Evolutionary conservation across 352 stramenopile species (phyloP).

Genomic region (Pythium sukuiense): DNA sequence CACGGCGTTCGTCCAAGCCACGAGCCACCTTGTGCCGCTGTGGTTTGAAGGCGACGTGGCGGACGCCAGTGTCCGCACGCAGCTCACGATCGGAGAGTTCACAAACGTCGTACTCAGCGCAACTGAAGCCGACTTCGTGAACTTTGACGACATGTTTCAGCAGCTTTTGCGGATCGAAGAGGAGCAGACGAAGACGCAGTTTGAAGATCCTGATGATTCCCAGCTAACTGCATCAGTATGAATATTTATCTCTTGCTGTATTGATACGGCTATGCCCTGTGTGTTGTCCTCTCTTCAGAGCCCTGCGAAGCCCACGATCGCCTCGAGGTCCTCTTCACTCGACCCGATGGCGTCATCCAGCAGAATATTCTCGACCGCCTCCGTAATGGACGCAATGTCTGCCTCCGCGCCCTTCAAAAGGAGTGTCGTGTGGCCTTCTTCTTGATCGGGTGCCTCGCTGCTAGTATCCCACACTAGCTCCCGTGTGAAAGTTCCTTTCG

Average conservation of each 20-base stretch:
- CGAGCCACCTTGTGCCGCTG: conserved; percentile 6
- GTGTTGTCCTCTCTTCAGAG: too few species aligned
- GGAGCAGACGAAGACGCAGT: too few species aligned
- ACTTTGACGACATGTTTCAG: too few species aligned
- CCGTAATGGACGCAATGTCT: conserved; percentile 21
- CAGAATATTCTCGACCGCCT: conserved; percentile 24
- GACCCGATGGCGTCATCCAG: conserved; percentile 22
- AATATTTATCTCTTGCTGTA: too few species aligned
- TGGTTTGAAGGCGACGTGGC: neutral
- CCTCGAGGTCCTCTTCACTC: conserved; percentile 6
- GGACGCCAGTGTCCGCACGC: neutral
- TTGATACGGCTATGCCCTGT: too few species aligned
- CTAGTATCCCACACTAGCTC: neutral
- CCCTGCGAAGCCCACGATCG: conserved; percentile 6
- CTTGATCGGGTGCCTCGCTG: too few species aligned
- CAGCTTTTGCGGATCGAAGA: too few species aligned
- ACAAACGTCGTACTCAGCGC: conserved; percentile 2
- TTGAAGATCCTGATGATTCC: too few species aligned
- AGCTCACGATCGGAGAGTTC: conserved; percentile 5
- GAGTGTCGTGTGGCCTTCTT: conserved; percentile 10
- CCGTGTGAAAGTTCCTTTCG: neutral
- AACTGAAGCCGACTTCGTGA: too few species aligned
- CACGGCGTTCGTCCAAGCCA: conserved; percentile 10
- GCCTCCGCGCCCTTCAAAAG: conserved; percentile 13
- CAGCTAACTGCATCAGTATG: too few species aligned